Evolutionary conservation across 2,329 filamentous ascomycete genomes (phyloP), one percentile per base, ranked within the genome.

Genomic region (Cladosporium sp.): DNA sequence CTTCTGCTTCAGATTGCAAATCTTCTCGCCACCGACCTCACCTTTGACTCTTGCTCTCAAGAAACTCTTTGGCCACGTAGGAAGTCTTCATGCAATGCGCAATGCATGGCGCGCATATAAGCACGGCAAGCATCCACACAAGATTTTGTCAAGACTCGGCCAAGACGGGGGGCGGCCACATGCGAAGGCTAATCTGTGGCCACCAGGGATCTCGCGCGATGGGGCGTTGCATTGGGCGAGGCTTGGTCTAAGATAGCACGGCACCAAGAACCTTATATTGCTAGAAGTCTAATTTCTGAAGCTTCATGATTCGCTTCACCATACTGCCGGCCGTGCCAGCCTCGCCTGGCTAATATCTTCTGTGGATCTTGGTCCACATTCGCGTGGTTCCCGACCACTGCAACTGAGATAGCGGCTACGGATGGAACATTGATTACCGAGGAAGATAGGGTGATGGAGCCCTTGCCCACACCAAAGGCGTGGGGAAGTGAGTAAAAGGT

Each of bases 371-470:
- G 19, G 25, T 33, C 45, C 36, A 25, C 29, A 40, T 48, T 48
- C 35, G 45, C 35, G 27, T 39, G 45, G 36, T 40, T 27, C 40
- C 45, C 45, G 45, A 48, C 22, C 45, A 48, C 38, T 32, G 27
- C n/a, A 15, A n/a, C 30, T n/a, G 36, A 48, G 45, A 48, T 48
- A 48, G 36, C 45, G 45, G 45, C 43, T 40, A 40, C 38, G 45
- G 45, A 48, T 39, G 45, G 36, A 39, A 40, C 36, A 48, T 39
- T 35, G 45, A 25, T 18, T 32, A 30, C 45, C 45, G 45, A 48
- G 45, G 41, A 18, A 39, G 45, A 40, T 40, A 48, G 45, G 45
- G 36, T 35, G 45, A n/a, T 22, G 15, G 36, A 36, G 45, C 36
- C 35, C 16, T 32, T 16, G 7, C 22, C 18, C 18, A 48, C 9